A percentile compares a stretch with the other conserved stretches of the same genome.
Evolutionary conservation across 1,284 basidiomycete species (phyloP).

Genomic region (Ceratobasidium sp.): DNA sequence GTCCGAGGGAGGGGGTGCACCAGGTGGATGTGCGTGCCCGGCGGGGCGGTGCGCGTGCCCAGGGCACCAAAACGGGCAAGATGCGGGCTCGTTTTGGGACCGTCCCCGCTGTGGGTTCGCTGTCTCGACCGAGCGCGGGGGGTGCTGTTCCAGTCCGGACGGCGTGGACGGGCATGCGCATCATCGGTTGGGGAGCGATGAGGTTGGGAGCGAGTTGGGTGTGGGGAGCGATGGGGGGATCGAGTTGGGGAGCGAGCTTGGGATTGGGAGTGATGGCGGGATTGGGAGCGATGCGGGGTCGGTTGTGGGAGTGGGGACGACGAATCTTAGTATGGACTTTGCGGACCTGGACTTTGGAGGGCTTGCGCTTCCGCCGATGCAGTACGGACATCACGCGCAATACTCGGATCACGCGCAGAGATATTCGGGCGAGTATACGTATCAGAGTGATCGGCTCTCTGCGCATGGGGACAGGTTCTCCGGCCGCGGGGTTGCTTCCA

Average conservation of each 20-base stretch:
- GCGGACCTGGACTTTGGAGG: conserved; percentile 35
- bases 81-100: conserved; percentile 22
- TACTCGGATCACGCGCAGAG: conserved; percentile 26
- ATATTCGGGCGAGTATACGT: conserved; percentile 28
- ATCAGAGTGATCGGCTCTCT: not conserved
- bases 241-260: conserved; percentile 30
- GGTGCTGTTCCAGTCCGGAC: conserved; percentile 3
- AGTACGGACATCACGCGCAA: not conserved
- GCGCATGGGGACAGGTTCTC: conserved; percentile 1
- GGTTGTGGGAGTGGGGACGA: conserved; percentile 13
- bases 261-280: conserved; percentile 27
- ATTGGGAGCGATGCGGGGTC: conserved; percentile 20
- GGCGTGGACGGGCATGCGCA: conserved; percentile 23
- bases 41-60: not conserved
- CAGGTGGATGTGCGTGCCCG: not conserved
- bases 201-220: conserved; percentile 37
- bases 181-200: conserved; percentile 19
- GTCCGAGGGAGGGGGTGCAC: not conserved
- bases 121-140: conserved; percentile 38
- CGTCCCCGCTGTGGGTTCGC: conserved; percentile 33
- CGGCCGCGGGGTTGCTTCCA: conserved; percentile 12
- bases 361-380: conserved; percentile 17
- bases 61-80: not conserved
- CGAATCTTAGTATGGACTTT: conserved; percentile 33
- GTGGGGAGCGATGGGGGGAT: conserved; percentile 30